Conservation (phyloP, 345 rosid species). For the Lepidium didymum region DNA sequence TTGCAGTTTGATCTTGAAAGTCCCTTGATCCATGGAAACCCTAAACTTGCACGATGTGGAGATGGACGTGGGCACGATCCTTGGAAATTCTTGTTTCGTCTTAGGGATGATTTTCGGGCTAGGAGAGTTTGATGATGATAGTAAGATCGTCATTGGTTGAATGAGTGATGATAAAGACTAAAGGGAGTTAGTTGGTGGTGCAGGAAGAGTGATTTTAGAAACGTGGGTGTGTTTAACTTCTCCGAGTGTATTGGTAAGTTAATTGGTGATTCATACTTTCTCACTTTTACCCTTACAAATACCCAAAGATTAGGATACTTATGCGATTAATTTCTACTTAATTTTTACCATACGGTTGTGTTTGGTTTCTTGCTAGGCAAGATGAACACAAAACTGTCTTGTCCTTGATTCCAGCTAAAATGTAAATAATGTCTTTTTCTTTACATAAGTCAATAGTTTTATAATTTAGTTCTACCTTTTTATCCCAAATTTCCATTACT, state of each 20-base stretch:
- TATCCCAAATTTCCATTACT: no score
- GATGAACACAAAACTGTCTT: no score
- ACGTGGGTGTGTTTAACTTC: constrained; percentile 4
- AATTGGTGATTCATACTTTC: not conserved
- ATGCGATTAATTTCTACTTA: no score
- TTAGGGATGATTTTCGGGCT: not conserved
- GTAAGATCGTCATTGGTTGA: not conserved
- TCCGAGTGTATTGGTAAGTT: not conserved
- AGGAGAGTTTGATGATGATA: not conserved
- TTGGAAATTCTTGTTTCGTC: not conserved
- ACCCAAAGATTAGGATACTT: no score
- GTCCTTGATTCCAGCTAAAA: no score
- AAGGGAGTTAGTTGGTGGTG: not conserved
- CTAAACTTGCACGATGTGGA: constrained; percentile 1
- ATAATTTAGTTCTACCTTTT: no score
- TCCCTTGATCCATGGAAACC: constrained; percentile 18
- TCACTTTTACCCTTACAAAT: not conserved
- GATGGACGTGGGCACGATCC: not conserved
- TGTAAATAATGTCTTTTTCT: no score
- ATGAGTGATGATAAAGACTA: not conserved
- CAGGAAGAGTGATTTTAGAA: not conserved
- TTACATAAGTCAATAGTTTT: no score
- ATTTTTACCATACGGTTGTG: no score
- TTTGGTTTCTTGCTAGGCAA: no score
- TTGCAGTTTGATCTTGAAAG: constrained; percentile 30